Percentiles rank a stretch among this genome's conserved stretches.
Conservation (phyloP, 1,284 basidiomycete genomes). For the Moesziomyces globuligerus region DNA sequence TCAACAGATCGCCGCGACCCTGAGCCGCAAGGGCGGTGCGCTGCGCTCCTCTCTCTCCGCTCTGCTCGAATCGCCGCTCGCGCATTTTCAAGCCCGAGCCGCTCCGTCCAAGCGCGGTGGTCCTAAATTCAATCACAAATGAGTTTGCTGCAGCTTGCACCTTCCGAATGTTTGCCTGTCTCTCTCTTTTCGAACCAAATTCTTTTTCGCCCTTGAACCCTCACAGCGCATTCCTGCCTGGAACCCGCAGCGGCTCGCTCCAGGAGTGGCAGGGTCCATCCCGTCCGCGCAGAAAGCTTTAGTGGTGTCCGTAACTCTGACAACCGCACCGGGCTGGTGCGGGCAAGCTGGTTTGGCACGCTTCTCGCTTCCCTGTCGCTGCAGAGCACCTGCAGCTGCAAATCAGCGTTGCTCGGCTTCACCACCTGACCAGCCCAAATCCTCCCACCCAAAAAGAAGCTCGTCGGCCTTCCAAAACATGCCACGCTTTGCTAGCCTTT, state of each 20-base stretch:
- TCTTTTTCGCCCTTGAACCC: too few species aligned
- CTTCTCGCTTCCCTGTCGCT: neutral
- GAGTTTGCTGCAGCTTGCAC: too few species aligned
- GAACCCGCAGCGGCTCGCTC: too few species aligned
- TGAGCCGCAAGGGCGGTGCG: neutral
- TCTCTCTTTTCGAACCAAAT: too few species aligned
- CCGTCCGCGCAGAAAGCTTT: too few species aligned
- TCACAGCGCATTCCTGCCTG: too few species aligned
- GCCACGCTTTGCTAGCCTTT: neutral
- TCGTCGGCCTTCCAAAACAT: neutral
- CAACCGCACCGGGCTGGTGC: too few species aligned
- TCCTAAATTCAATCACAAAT: too few species aligned
- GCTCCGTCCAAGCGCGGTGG: neutral
- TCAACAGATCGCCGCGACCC: neutral
- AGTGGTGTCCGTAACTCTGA: too few species aligned
- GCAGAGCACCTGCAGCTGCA: neutral
- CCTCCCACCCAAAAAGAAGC: neutral
- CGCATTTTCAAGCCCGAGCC: slow-evolving; percentile 5
- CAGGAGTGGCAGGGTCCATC: too few species aligned
- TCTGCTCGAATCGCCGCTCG: slow-evolving; percentile 6
- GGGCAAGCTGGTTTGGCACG: neutral
- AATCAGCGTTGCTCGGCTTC: neutral
- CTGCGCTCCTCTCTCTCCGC: too few species aligned
- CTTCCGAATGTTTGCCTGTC: slow-evolving; percentile 1
- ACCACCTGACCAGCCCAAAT: too few species aligned